A percentile compares a stretch with the other conserved stretches of the same genome.
Evolutionary conservation across 306 rosid genomes (phyloP).

Genomic region (Gleditsia sinensis): DNA sequence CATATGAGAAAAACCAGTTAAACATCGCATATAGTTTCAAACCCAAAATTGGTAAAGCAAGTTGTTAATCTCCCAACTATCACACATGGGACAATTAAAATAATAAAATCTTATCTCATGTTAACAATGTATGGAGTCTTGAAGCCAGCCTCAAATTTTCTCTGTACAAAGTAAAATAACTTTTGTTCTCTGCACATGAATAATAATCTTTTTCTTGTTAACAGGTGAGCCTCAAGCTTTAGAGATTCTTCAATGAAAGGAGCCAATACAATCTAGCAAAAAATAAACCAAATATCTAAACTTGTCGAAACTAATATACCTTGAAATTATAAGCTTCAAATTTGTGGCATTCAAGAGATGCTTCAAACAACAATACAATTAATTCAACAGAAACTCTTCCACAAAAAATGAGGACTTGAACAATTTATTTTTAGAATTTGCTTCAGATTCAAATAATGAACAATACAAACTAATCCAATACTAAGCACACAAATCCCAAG

Average conservation of each 20-base stretch:
- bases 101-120: background rate
- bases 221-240: background rate
- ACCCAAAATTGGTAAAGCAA: background rate
- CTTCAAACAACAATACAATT: background rate
- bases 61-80: background rate
- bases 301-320: background rate
- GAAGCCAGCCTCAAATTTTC: background rate
- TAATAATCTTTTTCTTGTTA: background rate
- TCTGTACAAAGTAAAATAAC: background rate
- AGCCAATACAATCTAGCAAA: background rate
- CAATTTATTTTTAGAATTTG: background rate
- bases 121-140: background rate
- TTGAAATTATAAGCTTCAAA: too few relatives aligned
- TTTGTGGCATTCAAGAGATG: background rate
- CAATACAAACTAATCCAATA: background rate
- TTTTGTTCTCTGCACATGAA: background rate
- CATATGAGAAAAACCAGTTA: background rate
- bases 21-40: background rate
- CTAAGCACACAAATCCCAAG: background rate
- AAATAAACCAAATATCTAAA: background rate
- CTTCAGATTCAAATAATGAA: background rate
- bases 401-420: background rate
- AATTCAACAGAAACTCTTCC: background rate
- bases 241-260: background rate
- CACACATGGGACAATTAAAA: background rate